Conservation (phyloP, 306 rosid genomes). For the Cucurbita argyrosperma region DNA sequence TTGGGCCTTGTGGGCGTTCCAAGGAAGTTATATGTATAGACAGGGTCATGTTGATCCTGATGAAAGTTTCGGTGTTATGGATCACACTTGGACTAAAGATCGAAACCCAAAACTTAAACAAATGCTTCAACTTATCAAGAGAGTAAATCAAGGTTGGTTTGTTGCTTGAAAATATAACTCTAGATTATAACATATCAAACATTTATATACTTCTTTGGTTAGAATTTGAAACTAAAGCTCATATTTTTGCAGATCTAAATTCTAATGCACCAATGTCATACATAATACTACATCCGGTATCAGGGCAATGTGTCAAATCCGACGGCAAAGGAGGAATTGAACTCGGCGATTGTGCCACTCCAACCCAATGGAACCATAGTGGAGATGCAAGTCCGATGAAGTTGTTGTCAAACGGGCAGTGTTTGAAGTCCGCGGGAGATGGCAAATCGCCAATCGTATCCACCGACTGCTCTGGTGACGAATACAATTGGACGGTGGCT, state of each 20-base stretch:
- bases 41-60: conserved; percentile 2
- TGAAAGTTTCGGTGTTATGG: conserved; percentile 24
- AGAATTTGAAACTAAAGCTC: neutral
- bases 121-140: conserved; percentile 26
- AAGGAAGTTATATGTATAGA: conserved; percentile 16
- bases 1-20: conserved; percentile 33
- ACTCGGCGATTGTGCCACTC: conserved; percentile 17
- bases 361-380: conserved; percentile 17
- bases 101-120: conserved; percentile 13
- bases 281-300: conserved; percentile 22
- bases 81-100: conserved; percentile 12
- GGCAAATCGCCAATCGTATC: conserved; percentile 15
- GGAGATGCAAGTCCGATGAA: conserved; percentile 20
- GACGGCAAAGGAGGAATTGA: conserved; percentile 12
- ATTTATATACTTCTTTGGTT: too few species aligned
- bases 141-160: conserved; percentile 11
- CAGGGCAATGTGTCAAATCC: conserved; percentile 18
- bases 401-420: neutral
- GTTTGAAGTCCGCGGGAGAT: conserved; percentile 23
- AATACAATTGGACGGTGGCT: conserved; percentile 22
- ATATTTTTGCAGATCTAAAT: conserved; percentile 22
- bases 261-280: conserved; percentile 16
- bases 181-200: too few species aligned
- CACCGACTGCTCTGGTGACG: conserved; percentile 11
- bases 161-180: too few species aligned